These are phyloP conservation scores for Acorus calamus DNA, from an alignment of 106 monocot species.

Conservation along the genomic window DNA sequence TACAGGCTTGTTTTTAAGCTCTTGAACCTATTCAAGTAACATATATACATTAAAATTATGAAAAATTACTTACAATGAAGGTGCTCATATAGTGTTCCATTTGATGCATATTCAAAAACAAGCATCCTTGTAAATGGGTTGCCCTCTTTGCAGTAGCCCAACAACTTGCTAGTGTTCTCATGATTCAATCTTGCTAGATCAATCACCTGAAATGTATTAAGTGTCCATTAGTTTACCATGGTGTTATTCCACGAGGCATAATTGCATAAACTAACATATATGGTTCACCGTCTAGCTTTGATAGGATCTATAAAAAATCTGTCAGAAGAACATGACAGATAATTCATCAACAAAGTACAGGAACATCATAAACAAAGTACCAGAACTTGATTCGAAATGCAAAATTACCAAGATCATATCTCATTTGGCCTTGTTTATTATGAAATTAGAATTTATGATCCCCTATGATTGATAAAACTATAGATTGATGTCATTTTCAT, in stretches of 20 bases:
- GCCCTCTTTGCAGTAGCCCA: slow-evolving; percentile 71
- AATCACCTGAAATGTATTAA: slow-evolving; percentile 38
- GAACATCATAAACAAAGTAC: too few relatives aligned
- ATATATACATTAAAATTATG: not conserved
- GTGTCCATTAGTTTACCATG: too few relatives aligned
- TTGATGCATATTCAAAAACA: slow-evolving; percentile 85
- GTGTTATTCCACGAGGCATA: too few relatives aligned
- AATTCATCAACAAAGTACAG: not conserved
- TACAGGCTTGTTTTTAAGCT: not conserved
- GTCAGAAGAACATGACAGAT: not conserved
- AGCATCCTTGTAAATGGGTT: slow-evolving; percentile 93
- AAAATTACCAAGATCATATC: too few relatives aligned
- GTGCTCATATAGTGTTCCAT: slow-evolving; percentile 89
- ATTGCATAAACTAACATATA: too few relatives aligned
- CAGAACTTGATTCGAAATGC: too few relatives aligned
- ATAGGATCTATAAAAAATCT: not conserved
- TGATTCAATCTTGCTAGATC: slow-evolving; percentile 65
- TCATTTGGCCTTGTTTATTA: too few relatives aligned
- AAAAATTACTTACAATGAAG: slow-evolving; percentile 62
- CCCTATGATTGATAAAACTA: too few relatives aligned
- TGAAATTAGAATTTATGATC: too few relatives aligned
- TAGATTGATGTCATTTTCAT: too few relatives aligned
- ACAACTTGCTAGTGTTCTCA: slow-evolving; percentile 61
- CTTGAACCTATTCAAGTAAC: not conserved
- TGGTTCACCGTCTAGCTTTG: too few relatives aligned